Percentiles rank a stretch among this genome's conserved stretches.
phyloP scores from a whole-genome alignment of 1,284 basidiomycete species.

The Ganoderma boninense region DNA sequence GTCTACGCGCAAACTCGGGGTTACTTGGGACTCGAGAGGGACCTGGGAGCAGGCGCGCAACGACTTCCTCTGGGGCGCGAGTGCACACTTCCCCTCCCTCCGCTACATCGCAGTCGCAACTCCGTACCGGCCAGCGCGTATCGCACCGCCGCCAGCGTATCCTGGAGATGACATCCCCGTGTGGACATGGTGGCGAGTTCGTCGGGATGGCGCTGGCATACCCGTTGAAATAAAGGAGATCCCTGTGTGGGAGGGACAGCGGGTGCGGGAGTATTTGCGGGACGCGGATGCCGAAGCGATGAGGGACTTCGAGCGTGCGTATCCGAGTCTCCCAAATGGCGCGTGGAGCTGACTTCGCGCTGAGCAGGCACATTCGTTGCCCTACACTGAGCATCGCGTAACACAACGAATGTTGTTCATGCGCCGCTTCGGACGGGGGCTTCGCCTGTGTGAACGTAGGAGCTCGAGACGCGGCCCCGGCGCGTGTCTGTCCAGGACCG shows the following conservation, averaged over 20 bases:
- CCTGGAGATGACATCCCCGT: neutral
- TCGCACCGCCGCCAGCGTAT: neutral
- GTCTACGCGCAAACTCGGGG: neutral
- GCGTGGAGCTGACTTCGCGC: too few species aligned
- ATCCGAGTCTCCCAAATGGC: too few species aligned
- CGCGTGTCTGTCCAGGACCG: too few species aligned
- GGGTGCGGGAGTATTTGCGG: conserved; percentile 15
- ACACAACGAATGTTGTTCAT: too few species aligned
- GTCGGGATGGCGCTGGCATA: neutral
- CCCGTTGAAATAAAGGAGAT: conserved; percentile 12
- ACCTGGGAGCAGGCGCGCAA: neutral
- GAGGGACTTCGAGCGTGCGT: neutral
- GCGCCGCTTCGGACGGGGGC: too few species aligned
- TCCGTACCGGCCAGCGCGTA: neutral
- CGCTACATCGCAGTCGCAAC: conserved; percentile 13
- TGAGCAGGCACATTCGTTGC: too few species aligned
- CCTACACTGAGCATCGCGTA: too few species aligned
- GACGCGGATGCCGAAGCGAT: neutral
- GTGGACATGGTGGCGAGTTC: conserved; percentile 22
- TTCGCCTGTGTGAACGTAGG: too few species aligned
- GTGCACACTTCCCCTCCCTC: neutral
- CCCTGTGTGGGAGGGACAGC: conserved; percentile 18
- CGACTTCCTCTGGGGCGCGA: neutral
- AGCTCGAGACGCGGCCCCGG: too few species aligned
- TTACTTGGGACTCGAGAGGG: neutral